Base-by-base conservation (phyloP, 2,329 filamentous ascomycete species). In the Penicillium sp. region DNA sequence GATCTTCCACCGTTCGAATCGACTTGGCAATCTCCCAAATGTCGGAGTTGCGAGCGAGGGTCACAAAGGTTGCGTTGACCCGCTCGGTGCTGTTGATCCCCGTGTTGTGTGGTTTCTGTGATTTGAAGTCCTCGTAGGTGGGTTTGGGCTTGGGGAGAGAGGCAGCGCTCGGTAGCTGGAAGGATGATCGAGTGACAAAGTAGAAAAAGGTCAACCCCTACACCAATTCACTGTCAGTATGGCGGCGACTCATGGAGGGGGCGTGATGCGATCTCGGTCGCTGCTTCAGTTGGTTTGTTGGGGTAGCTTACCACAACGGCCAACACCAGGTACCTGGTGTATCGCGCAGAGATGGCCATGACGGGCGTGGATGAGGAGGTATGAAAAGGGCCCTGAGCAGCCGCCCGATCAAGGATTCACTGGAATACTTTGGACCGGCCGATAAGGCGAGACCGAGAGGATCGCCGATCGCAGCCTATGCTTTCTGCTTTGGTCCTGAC, bases 21-120 rank as follows among this genome's bases (percentile, higher is more conserved):
- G 90, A 96, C 64, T 89, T 83, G 53, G 90, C 88, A 65, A 98
- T 95, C 43, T 98, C 93, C 93, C 93, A 98, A 27, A 97, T 75
- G 66, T 98, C 93, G 47, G 76, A 79, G 74, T 98, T 98, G 63
- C 93, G 85, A 46, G 93, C 93, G 52, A 98, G 81, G 24, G 90
- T 95, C 45, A 98, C 90, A 65, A 98, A 98, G 9, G 93, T 98
- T 43, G 94, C 93, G 71, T 98, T 98, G 79, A 95, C 88, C 63
- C 88, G 86, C 51, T 83, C 81, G 13, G 48, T 49, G 44, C 85
- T 85, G 9, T 81, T 74, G 11, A 80, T 79, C 29, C 77, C 77
- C 13, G 70, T 65, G 18, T 68, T 60, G 29, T 47, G 47, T 12
- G 45, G 13, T 37, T 53, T 50, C 34, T 51, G 47, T 12, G 48